Percentiles rank a stretch among this genome's conserved stretches.
phyloP scores from a whole-genome alignment of 2,329 filamentous ascomycete species.

The Verticillium nubilum region DNA sequence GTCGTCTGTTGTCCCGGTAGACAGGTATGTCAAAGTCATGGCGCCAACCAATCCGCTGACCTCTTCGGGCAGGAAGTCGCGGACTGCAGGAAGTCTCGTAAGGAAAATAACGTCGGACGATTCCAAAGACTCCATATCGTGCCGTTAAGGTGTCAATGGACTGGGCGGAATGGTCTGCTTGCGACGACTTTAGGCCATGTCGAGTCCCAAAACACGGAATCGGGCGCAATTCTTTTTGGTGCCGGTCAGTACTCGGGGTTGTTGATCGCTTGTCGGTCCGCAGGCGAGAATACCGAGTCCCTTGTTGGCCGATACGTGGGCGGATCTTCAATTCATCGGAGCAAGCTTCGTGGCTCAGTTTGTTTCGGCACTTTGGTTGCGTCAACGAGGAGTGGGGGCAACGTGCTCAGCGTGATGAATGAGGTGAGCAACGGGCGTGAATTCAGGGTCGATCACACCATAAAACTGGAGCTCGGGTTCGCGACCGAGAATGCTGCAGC shows the following conservation, averaged over 20 bases:
- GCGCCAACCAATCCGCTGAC: not conserved
- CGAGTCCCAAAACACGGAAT: not conserved
- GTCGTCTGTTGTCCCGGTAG: too few species aligned
- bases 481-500: not conserved
- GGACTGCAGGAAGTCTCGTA: not conserved
- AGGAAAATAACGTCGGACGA: not conserved
- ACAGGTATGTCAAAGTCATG: too few species aligned
- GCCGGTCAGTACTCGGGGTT: not conserved
- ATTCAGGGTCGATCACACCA: constrained; percentile 1
- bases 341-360: not conserved
- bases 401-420: constrained; percentile 12
- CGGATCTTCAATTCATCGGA: not conserved
- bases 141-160: not conserved
- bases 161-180: not conserved
- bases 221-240: not conserved
- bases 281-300: not conserved
- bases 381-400: constrained; percentile 1
- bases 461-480: not conserved
- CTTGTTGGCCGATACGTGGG: not conserved
- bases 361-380: not conserved
- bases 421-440: constrained; percentile 6
- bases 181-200: not conserved
- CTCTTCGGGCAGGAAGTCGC: not conserved
- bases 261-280: not conserved
- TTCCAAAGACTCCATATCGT: not conserved